A percentile compares a stretch with the other conserved stretches of the same genome.
Evolutionary conservation across 108 stramenopile species (phyloP).

Genomic region (Cyclotella baltica): DNA sequence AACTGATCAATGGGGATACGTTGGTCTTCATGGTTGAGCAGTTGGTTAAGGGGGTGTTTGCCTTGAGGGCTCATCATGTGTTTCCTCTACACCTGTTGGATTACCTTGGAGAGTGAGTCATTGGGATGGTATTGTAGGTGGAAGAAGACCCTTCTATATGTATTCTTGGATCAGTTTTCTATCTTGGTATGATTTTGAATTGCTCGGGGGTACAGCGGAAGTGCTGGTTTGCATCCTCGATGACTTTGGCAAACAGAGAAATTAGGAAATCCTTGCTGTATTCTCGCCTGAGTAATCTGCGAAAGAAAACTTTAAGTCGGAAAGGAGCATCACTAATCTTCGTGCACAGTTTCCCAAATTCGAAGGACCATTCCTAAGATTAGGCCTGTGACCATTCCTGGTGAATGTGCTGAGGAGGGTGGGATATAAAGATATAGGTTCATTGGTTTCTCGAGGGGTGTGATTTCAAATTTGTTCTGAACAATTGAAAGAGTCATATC

Average conservation of each 20-base stretch:
- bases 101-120: not conserved
- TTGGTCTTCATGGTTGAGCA: not conserved
- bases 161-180: not conserved
- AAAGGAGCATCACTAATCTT: not conserved
- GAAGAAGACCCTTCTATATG: constrained; percentile 15
- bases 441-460: constrained; percentile 15
- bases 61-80: not conserved
- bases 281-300: constrained; percentile 31
- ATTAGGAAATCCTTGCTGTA: not conserved
- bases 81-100: constrained; percentile 5
- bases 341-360: constrained; percentile 24
- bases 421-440: constrained; percentile 43
- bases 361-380: constrained; percentile 32
- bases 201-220: not conserved
- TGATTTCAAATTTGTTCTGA: not conserved
- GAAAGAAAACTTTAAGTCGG: constrained; percentile 26
- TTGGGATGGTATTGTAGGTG: constrained; percentile 29
- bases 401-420: constrained; percentile 26
- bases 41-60: not conserved
- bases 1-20: constrained; percentile 2
- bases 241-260: constrained; percentile 35
- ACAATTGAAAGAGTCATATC: constrained; percentile 24
- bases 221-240: constrained; percentile 17
- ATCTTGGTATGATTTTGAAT: not conserved
- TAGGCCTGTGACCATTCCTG: constrained; percentile 12